Evolutionary conservation across 2,329 filamentous ascomycete genomes (phyloP), one percentile per base, ranked within the genome.

Genomic region (Cephalotrichum gorgonifer): DNA sequence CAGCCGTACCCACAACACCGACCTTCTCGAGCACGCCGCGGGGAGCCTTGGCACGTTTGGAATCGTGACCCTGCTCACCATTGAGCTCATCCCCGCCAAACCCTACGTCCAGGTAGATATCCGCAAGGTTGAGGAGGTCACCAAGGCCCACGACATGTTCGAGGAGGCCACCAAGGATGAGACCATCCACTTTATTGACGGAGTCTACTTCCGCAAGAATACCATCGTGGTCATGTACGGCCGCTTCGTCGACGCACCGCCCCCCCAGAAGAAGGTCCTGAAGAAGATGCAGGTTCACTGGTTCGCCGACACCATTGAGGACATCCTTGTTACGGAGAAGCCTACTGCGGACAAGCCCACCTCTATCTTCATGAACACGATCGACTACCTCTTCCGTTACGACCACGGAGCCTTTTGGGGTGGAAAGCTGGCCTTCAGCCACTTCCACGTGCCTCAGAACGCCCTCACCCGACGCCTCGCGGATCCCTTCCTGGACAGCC

Each of bases 331-430:
- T 7, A 17, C n/a, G 17, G 31, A 25, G 15, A 38, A 47, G 22
- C 44, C 35, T 7, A 27, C 22, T 7, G 14, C 20, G 20, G 23
- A 47, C 3, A 23, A 33, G 17, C 15, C 17, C 9, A 57, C 51
- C 31, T 63, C 55, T 28, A 61, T 69, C 8, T 77, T 85, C 51
- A 75, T 75, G 49, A 72, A 85, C 2, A 81, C 81, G 0, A 55
- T 85, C 1, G 65, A 86, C 57, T 86, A 86, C 61, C 75, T 86
- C 51, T 86, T 86, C 64, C 76, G 83, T 12, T 86, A 84, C 64
- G 81, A 86, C 60, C 74, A 82, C 33, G 83, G 80, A 43, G 80
- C 75, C 3, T 86, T 86, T 64, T 86, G 82, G 83, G 77, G 77
- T 4, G 82, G 76, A 11, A 66, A 66, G 25, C 77, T 79, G 50